phyloP scores from a whole-genome alignment of 2,329 filamentous ascomycete species.

The Colletotrichum noveboracense region DNA sequence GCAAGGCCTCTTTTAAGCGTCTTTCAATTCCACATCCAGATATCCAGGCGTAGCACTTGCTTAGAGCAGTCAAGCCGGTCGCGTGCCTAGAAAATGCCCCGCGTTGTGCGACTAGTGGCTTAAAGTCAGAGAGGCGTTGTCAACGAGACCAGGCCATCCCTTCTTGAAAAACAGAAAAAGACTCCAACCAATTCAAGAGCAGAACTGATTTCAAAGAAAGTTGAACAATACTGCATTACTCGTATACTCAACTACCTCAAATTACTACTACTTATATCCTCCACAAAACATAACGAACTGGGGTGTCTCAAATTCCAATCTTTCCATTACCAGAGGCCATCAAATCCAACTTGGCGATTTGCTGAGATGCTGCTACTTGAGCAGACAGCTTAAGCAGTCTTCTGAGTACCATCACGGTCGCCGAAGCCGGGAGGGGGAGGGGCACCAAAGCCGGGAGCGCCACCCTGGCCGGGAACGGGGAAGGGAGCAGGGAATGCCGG shows the following conservation, averaged over 20 bases:
- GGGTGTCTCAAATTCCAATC: neutral
- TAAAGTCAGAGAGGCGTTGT: neutral
- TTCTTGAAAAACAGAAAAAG: neutral
- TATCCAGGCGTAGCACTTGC: neutral
- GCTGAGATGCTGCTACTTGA: neutral
- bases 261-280: neutral
- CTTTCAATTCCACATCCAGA: neutral
- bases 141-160: neutral
- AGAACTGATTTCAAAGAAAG: neutral
- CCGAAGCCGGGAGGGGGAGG: neutral
- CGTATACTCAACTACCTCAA: neutral
- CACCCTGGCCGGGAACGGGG: slow-evolving; percentile 1
- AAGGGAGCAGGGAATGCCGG: slow-evolving; percentile 3
- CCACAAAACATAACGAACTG: neutral
- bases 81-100: neutral
- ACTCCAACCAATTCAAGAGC: neutral
- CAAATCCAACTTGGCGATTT: neutral
- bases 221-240: neutral
- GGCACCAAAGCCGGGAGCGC: neutral
- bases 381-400: neutral
- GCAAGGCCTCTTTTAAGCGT: neutral
- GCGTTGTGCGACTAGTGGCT: neutral
- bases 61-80: neutral
- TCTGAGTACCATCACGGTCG: neutral
- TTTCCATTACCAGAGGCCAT: neutral